phyloP scores from a whole-genome alignment of 2,329 filamentous ascomycete species.

The Aureobasidium sp. region DNA sequence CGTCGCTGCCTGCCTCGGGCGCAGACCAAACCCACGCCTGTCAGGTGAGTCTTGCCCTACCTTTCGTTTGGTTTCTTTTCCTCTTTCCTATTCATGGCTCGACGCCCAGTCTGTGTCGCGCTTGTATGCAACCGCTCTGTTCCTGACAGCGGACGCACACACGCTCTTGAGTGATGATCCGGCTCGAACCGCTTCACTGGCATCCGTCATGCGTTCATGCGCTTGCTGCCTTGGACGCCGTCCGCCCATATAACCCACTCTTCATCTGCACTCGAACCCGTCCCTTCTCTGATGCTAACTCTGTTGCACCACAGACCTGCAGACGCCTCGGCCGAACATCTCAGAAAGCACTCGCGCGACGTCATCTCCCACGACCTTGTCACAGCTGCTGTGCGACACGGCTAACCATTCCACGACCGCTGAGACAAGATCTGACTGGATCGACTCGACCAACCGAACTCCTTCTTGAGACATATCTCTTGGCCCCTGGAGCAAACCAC shows the following conservation, averaged over 20 bases:
- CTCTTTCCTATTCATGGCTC: background rate
- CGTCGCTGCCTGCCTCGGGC: background rate
- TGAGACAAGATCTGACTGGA: constrained; percentile 13
- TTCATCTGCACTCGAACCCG: background rate
- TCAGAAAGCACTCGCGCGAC: background rate
- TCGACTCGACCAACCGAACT: constrained; percentile 1
- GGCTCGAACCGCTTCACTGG: background rate
- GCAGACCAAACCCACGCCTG: constrained; percentile 3
- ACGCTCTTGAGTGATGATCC: constrained; percentile 1
- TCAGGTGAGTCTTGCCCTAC: background rate
- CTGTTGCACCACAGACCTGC: constrained; percentile 1
- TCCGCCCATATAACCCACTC: constrained; percentile 2
- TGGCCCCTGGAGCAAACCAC: constrained; percentile 8
- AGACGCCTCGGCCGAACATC: background rate
- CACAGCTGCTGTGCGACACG: constrained; percentile 14
- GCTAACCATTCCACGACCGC: constrained; percentile 14
- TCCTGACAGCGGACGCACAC: constrained; percentile 12
- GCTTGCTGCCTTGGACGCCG: background rate
- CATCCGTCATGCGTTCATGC: constrained; percentile 14
- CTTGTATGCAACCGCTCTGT: constrained; percentile 10
- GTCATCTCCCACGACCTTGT: constrained; percentile 6
- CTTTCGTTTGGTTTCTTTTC: background rate
- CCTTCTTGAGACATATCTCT: background rate
- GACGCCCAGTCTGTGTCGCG: constrained; percentile 6
- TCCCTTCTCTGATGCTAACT: background rate